Evolutionary conservation across 2,329 filamentous ascomycete species (phyloP), one percentile per base, ranked within the genome.

Genomic region (Paraphaeosphaeria minitans): DNA sequence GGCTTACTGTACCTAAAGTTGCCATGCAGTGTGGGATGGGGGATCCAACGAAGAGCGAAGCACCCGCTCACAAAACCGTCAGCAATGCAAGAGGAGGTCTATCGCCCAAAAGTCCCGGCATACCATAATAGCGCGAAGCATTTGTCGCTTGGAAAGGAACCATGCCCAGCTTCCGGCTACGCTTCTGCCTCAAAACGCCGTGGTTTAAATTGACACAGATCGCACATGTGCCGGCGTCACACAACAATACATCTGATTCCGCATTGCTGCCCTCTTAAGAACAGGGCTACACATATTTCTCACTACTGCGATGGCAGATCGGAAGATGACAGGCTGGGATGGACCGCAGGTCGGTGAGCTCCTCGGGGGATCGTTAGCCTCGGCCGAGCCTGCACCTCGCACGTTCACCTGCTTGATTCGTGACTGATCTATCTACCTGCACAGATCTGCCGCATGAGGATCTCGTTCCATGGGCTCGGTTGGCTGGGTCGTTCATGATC

Each of bases 321-420:
- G 27, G 27, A 49, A 16, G n/a, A n/a, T 14, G 43, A 47, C 22
- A n/a, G 14, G 43, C 14, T 31, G 46, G 29, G 33, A 49, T 16
- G 9, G n/a, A 29, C 3, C 12, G 29, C 29, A 9, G n/a, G 29
- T n/a, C 19, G 33, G 48, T 39, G 19, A 50, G 31, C 48, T 37
- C 33, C 21, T 29, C 35, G 35, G 31, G 10, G 49, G 35, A 29
- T 37, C 12, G 2, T 19, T 52, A 41, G 35, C 35, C 35, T 42
- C 49, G 35, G 49, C 49, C 49, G 49, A 52, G 49, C 35, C n/a
- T 50, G 31, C 45, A 31, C 24, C 16, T 29, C 22, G 45, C 22
- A 7, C 27, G 31, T 35, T 29, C 35, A 35, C 49, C 42, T 52
- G 49, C 35, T 41, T 52, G 41, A n/a, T n/a, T 22, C 49, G 35